Base-by-base conservation (phyloP, 2,329 filamentous ascomycete species). In the Elsinoe batatas region DNA sequence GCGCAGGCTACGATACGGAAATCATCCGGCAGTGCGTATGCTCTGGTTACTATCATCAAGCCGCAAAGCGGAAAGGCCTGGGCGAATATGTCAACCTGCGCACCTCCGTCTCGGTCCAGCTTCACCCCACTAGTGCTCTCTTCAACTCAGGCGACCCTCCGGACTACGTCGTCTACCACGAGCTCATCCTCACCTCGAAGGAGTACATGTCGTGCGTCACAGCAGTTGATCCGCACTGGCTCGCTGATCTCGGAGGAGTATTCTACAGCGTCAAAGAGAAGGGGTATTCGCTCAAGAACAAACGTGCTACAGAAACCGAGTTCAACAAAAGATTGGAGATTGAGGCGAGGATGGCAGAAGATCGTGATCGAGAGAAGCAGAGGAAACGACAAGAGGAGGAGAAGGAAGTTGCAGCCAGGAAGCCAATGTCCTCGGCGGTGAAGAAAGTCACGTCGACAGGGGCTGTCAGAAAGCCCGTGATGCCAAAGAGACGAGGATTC, bases 201-300 rank as follows among this genome's bases (percentile, higher is more conserved):
- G 93, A 97, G 68, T 98, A 97, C 74, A 96, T 98, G 83, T 94
- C 88, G 2, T 95, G 89, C 3, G 93, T 98, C 8, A 98, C 93
- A 3, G 83, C 89, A 1, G 93, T 98, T 1, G 93, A 98, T 68
- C 91, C 93, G 53, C 89, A 94, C 68, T 98, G 93, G 93, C 81
- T 98, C 38, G 93, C 93, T 5, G 93, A 98, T 68, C 77, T 98
- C 5, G 93, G 94, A 33, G 93, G 91, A 1, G 93, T 98, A 0
- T 98, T 98, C 70, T 98, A 97, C 71, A 93, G 87, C 1, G 81
- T 98, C 66, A 96, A 95, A 73, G 91, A 97, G 72, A 98, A 98
- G 72, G 93, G 91, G 1, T 98, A 95, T 68, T 95, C 88, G 12
- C 83, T 85, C 11, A 79, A 88, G 22, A 87, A 95, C 64, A 91